Evolutionary conservation across 176 grass and related monocot genomes (phyloP).

Genomic region (Zoysia japonica): DNA sequence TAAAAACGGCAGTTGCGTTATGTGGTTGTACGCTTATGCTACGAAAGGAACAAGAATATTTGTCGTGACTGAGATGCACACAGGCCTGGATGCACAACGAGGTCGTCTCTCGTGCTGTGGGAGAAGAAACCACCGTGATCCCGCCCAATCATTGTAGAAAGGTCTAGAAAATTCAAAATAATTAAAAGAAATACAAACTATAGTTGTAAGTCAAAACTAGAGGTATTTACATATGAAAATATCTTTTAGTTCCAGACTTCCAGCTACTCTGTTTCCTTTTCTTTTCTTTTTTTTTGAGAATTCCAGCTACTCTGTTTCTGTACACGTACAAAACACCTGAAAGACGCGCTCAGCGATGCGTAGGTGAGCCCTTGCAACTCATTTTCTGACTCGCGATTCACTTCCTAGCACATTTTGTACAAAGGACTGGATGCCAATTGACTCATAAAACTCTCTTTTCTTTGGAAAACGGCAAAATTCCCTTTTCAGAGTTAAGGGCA

Average conservation of each 20-base stretch:
- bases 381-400: neutral
- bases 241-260: too few relatives aligned
- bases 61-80: too few relatives aligned
- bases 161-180: neutral
- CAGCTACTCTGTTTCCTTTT: too few relatives aligned
- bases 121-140: neutral
- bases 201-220: too few relatives aligned
- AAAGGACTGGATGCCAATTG: neutral
- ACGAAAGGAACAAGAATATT: neutral
- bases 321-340: conserved; percentile 20
- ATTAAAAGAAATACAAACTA: neutral
- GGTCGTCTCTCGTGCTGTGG: neutral
- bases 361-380: neutral
- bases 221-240: too few relatives aligned
- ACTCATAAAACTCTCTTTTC: too few relatives aligned
- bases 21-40: neutral
- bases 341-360: neutral
- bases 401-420: neutral
- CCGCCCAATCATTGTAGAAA: neutral
- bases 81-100: conserved; percentile 29
- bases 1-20: neutral
- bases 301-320: neutral
- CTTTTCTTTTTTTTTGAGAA: too few relatives aligned
- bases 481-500: too few relatives aligned
- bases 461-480: too few relatives aligned